Base-by-base conservation (phyloP, 2,329 filamentous ascomycete species). In the Emydomyces testavorans region DNA sequence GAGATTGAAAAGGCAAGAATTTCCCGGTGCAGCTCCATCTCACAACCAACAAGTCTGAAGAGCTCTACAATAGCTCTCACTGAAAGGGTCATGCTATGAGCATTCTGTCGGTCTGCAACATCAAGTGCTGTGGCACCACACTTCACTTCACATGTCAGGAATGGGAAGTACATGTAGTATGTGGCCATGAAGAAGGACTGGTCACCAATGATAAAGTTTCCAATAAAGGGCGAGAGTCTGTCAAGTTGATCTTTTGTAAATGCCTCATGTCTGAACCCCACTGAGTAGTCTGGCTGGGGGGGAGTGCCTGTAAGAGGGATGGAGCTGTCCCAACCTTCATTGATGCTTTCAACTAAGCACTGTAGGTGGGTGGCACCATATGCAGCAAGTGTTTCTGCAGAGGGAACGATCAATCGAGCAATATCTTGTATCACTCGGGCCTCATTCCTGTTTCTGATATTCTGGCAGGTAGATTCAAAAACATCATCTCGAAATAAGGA, bases 81-180 rank as follows among this genome's bases (percentile, higher is more conserved):
- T 1, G 67, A 68, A 21, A 58, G 16, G 10, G 54, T 60, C 48
- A 55, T 57, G 47, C 58, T 60, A 42, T 61, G 54, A 11, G 54
- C 57, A 47, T 61, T 62, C 50, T 61, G 57, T 20, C 56, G 53
- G 48, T 62, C 60, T 18, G 55, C 57, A 16, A 61, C 51, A 42
- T 61, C 57, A 40, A 62, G 57, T 41, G 47, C 53, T 5, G 46
- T 50, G 23, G 58, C 56, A 36, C 68, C 63, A 50, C 65, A 71
- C 56, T 73, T 73, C 1, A 73, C 69, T 55, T 76, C 68, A 55
- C 65, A 71, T 0, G 67, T 66, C 0, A 76, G 58, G 52, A 74
- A 76, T 2, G 70, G 70, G 52, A 76, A 73, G 59, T 68, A 71
- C 61, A 74, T 72, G 4, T 32, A 26, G 13, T 8, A 20, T 41